Base-by-base conservation (phyloP, 352 stramenopile genomes). In the Globisporangium abappressorium region DNA sequence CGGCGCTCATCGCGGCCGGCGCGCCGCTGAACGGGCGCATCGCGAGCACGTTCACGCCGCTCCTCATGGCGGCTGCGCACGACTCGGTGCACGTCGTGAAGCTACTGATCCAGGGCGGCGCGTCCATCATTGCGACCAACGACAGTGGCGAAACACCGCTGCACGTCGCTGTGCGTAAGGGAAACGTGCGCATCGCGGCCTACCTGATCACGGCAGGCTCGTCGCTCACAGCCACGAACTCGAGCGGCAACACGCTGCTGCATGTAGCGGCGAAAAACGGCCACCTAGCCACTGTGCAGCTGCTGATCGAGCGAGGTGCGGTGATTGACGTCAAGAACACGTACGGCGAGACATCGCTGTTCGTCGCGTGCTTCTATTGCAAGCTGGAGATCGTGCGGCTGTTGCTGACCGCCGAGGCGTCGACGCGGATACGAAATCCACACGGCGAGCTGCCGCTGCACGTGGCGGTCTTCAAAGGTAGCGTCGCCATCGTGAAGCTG, bases 201-300 rank as follows among this genome's bases (percentile, higher is more conserved):
- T 69, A 69, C 8, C 58, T 78, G 11, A 24, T 76, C 4, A 73
- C 72, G n/a, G 68, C 64, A 1, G 63, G 71, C 8, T 62, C 71
- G 46, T 68, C 69, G 8, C 55, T 78, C 59, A 55, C 43, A 3
- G 65, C 70, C 47, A 71, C 72, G 6, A 49, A 33, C 56, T 66
- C 66, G 46, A 62, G 98, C 62, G 91, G 87, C 63, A 80, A 96
- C 3, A 98, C 92, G 11, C 85, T 89, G 9, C 76, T 98, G 20
- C 92, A 98, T 75, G 86, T 97, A 4, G 94, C 93, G 8, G 88
- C 86, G 6, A 83, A 90, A 71, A 91, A 89, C 55, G 96, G 95
- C 12, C 86, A 98, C 70, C 61, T 91, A 22, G 89, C 90, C 14
- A 80, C 92, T 46, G 80, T 91, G 26, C 57, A 85, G 53, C 70